Base-by-base conservation (phyloP, 177 flowering plant species). In the Vitis hybrid region DNA sequence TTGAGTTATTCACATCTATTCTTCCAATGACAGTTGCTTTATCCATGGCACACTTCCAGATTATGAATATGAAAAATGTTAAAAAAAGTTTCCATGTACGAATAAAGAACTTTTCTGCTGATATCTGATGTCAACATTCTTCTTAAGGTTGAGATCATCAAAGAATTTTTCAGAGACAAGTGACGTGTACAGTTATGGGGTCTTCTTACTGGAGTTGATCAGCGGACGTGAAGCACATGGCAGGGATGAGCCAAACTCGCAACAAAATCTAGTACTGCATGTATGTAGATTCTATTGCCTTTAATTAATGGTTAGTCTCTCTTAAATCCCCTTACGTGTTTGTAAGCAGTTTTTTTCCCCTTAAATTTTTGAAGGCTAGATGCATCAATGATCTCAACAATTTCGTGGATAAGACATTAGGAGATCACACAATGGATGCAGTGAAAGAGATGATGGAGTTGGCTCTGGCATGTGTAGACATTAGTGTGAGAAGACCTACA, bases 161-260 rank as follows among this genome's bases (percentile, higher is more conserved):
- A 69, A 60, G 67, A 67, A 66, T 3, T 70, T 56, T 67, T 79
- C 81, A 1, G 73, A 73, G 53, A 72, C 45, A 73, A 81, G 77
- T 10, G 86, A 85, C 48, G 82, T 81, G 55, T 83, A 82, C 67
- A 77, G 84, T 74, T 85, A 79, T 51, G 84, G 88, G 49, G 86
- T 85, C 53, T 85, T 83, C 72, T 73, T 85, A 51, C 74, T 82
- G 56, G 88, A 80, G 53, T 58, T 83, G 65, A 69, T 79, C 5
- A 81, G 78, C 33, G 88, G 88, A 26, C 79, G 76, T 26, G 80
- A 74, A 64, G 80, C 84, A 51, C 9, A 66, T 64, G 65, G 55
- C 31, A 72, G 68, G 52, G 71, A 64, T 50, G 62, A 19, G 63
- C 66, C 67, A 19, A 67, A 74, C 33, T 62, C 74, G 9, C 63